Percentiles rank a stretch among this genome's conserved stretches.
These are phyloP conservation scores for Pholiota molesta DNA, from an alignment of 768 basidiomycete species.

Conservation along the genomic window DNA sequence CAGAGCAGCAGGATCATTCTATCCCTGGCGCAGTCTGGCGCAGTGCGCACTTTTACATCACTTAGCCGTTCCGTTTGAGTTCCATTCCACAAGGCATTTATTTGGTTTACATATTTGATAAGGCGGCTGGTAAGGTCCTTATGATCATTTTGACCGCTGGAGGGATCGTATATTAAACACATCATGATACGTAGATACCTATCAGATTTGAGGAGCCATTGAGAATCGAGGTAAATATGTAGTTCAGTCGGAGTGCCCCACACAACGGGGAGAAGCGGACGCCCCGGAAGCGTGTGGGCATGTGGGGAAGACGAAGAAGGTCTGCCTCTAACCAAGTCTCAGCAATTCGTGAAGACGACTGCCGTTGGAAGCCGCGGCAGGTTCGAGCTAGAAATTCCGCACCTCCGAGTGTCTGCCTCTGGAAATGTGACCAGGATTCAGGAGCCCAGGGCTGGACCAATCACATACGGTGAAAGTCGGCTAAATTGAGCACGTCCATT, in stretches of 20 bases:
- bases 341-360: not conserved
- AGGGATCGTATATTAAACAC: not conserved
- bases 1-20: not conserved
- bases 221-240: too few relatives aligned
- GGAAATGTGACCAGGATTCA: not conserved
- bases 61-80: not conserved
- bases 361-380: constrained; percentile 1
- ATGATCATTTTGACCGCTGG: not conserved
- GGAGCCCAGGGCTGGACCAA: not conserved
- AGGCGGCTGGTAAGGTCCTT: not conserved
- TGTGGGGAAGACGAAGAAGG: not conserved
- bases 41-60: not conserved
- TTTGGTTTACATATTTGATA: not conserved
- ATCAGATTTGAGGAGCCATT: not conserved
- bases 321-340: not conserved
- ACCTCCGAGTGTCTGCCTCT: not conserved
- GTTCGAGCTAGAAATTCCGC: not conserved
- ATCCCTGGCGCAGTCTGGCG: not conserved
- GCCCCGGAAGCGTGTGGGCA: not conserved
- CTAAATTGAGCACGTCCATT: not conserved
- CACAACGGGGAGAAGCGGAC: not conserved
- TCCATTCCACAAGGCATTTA: not conserved
- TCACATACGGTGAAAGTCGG: not conserved
- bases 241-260: too few relatives aligned
- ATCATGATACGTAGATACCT: not conserved